Conservation (phyloP, 2,329 filamentous ascomycete species). For the Fusarium xyrophilum region DNA sequence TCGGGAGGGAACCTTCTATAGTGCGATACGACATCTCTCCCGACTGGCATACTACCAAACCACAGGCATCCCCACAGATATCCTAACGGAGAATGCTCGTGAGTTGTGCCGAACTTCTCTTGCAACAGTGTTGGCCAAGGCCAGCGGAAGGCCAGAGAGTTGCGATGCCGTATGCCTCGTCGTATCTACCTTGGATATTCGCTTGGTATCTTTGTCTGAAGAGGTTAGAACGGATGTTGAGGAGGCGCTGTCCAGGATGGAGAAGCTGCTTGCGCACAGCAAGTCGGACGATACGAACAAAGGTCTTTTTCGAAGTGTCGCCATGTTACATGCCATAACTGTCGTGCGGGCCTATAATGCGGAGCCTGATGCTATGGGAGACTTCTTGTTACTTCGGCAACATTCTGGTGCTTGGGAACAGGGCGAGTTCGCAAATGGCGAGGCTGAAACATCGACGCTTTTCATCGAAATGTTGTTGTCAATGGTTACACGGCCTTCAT, state of each 20-base stretch:
- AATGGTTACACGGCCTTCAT: slow-evolving; percentile 84
- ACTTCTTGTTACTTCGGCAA: not conserved
- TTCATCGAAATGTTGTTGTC: slow-evolving; percentile 90
- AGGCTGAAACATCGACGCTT: slow-evolving; percentile 69
- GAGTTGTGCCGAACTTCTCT: slow-evolving; percentile 64
- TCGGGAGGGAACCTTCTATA: not conserved
- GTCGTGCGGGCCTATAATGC: slow-evolving; percentile 91
- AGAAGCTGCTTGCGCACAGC: slow-evolving; percentile 57
- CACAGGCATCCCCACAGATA: slow-evolving; percentile 50
- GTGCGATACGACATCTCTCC: slow-evolving; percentile 56
- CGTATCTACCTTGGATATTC: slow-evolving; percentile 60
- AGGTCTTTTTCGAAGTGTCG: slow-evolving; percentile 67
- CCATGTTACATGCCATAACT: slow-evolving; percentile 82
- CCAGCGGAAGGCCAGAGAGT: slow-evolving; percentile 61
- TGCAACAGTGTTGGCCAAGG: slow-evolving; percentile 61
- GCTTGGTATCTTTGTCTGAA: slow-evolving; percentile 61
- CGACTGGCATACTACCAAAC: slow-evolving; percentile 62
- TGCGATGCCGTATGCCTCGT: slow-evolving; percentile 61
- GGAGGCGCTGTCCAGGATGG: slow-evolving; percentile 60
- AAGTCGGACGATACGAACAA: slow-evolving; percentile 49
- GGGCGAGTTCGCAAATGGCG: slow-evolving; percentile 52
- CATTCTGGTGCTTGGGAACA: slow-evolving; percentile 49
- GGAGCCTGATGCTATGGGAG: slow-evolving; percentile 78
- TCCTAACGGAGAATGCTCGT: slow-evolving; percentile 59
- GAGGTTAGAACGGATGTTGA: slow-evolving; percentile 61